Base-by-base conservation (phyloP, 352 stramenopile species). In the Pythium sp. region DNA sequence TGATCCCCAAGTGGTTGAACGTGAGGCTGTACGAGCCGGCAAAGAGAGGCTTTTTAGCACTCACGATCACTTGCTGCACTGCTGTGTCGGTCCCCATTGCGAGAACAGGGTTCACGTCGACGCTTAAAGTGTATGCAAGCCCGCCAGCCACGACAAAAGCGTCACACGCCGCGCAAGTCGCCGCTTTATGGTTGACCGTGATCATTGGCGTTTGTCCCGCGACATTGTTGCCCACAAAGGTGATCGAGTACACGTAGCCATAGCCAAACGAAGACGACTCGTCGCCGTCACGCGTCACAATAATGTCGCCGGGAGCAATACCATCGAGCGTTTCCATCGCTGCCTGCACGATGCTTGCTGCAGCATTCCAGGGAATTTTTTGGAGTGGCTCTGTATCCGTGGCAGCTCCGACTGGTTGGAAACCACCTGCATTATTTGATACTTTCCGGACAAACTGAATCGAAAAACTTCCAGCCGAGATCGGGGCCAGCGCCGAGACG, bases 271-370 rank as follows among this genome's bases (percentile, higher is more conserved):
- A 74, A 0, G 68, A 75, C 0, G 76, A 86, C 5, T 49, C 80
- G 71, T 95, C 86, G 20, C 86, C 87, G 38, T 92, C 84, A 20
- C 86, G 82, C 2, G 84, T 95, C 6, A 95, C 86, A 5, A 93
- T 51, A 26, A 95, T 78, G 56, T 95, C 87, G 8, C 63, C 67
- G 0, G 71, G 49, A 5, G 62, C 65, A 4, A 95, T 47, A 5
- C 70, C 77, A 46, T 68, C 61, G 20, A 87, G 73, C 0, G 54
- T 36, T 1, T 79, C 68, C 54, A 93, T 61, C 1, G 72, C 75
- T 0, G 53, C 65, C 43, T 76, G 61, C 7, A 94, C 71, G 0
- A 67, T 56, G 30, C 7, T 69, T 1, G 85, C 77, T 20, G 70
- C 32, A 0, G 83, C 77, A 26, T 86, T 69, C 76, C 75, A 94